Evolutionary conservation across 2,329 filamentous ascomycete genomes (phyloP), one percentile per base, ranked within the genome.

Genomic region (Penicillium sp.): DNA sequence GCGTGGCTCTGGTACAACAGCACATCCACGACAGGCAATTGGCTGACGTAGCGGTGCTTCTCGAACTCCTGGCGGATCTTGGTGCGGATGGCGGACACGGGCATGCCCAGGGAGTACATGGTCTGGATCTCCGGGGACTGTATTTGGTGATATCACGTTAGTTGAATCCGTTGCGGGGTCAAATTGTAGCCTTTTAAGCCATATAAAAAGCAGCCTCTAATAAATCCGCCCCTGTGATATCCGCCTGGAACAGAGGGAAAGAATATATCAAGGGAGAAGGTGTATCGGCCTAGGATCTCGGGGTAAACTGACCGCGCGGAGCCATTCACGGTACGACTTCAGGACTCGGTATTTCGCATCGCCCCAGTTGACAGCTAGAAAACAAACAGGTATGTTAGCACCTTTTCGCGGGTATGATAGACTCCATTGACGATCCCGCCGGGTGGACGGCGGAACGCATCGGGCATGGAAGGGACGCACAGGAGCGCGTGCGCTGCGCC

Each of bases 11-110:
- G 90, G 79, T 91, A 89, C 44, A 99, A 78, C 58, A 99, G 81
- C 55, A 97, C 89, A 72, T 99, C 94, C 52, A 97, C 89, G 31
- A 93, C 90, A 51, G 84, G 84, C 55, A 97, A 79, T 80, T 97
- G 92, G 76, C 89, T 90, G 66, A 96, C 92, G 75, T 90, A 97
- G 82, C 94, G 85, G 81, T 97, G 89, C 73, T 91, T 86, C 83
- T 99, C 94, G 75, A 97, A 99, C 75, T 99, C 93, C 80, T 97
- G 90, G 75, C 94, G 86, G 76, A 97, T 89, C 80, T 96, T 93
- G 59, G 93, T 96, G 68, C 94, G 90, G 74, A 99, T 88, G 63
- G 85, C 83, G 41, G 93, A 90, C 53, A 97, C 87, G 53, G 93
- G 92, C 73, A 96, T 86, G 74, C 90, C 91, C 72, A 99, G 82